Conservation (phyloP, 2,329 filamentous ascomycete species). For the Venturia nashicola region DNA sequence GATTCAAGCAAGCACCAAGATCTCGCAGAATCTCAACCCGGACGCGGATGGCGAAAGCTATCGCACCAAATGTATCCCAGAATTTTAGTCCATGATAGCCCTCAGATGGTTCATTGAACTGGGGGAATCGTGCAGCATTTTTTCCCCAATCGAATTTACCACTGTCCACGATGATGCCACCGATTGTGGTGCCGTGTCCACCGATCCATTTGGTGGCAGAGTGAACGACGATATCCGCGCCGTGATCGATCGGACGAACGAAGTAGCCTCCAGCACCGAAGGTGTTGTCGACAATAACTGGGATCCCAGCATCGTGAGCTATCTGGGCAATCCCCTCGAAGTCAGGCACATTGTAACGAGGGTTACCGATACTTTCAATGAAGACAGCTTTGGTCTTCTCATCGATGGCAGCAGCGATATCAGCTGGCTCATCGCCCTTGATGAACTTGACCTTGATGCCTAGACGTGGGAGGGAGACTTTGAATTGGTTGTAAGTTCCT, state of each 20-base stretch:
- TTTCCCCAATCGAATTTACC: constrained; percentile 93
- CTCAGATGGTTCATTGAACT: constrained; percentile 77
- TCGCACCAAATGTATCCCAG: constrained; percentile 78
- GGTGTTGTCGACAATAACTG: constrained; percentile 67
- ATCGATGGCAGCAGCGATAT: constrained; percentile 73
- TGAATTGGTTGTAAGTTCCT: constrained; percentile 95
- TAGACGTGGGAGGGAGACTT: constrained; percentile 76
- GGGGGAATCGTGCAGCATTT: constrained; percentile 72
- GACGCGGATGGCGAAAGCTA: constrained; percentile 72
- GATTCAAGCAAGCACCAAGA: constrained; percentile 69
- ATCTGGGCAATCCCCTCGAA: constrained; percentile 76
- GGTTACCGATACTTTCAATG: constrained; percentile 87
- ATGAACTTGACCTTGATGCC: constrained; percentile 85
- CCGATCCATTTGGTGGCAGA: constrained; percentile 97
- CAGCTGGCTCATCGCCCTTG: constrained; percentile 63
- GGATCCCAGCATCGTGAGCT: constrained; percentile 54
- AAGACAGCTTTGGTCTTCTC: constrained; percentile 90
- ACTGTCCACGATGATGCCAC: constrained; percentile 71
- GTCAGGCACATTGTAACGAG: constrained; percentile 84
- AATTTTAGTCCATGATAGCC: constrained; percentile 92
- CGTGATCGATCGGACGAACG: constrained; percentile 73
- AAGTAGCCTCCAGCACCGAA: constrained; percentile 91
- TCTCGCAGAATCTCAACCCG: constrained; percentile 87
- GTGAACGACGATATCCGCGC: constrained; percentile 88
- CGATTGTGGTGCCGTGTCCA: constrained; percentile 86